phyloP scores from a whole-genome alignment of 1,139 yeast genomes.

The Protomyces arabidopsidicola region DNA sequence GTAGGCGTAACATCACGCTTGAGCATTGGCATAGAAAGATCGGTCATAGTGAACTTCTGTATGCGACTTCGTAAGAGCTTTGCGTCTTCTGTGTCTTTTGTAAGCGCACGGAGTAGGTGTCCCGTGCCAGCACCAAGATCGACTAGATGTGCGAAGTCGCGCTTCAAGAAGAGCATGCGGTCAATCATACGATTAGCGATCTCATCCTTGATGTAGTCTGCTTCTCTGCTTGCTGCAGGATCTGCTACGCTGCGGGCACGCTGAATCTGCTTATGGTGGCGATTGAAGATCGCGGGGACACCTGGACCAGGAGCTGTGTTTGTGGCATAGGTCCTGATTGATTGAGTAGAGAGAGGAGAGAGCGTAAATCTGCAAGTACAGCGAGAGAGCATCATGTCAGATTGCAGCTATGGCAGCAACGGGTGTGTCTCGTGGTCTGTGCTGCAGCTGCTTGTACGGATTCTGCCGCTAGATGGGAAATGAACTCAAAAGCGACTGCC shows the following conservation, averaged over 20 bases:
- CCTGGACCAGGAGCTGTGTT: conserved; percentile 1
- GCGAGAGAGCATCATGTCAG: background rate
- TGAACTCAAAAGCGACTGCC: too few relatives aligned
- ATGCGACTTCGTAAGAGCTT: conserved; percentile 50
- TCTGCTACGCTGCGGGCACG: conserved; percentile 51
- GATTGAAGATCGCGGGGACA: conserved; percentile 53
- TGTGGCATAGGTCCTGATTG: background rate
- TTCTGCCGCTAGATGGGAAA: too few relatives aligned
- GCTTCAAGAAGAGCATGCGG: conserved; percentile 59
- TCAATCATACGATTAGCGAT: conserved; percentile 70
- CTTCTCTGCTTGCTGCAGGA: conserved; percentile 50
- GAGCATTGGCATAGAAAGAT: conserved; percentile 54
- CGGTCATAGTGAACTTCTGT: conserved; percentile 61
- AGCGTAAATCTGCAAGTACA: background rate
- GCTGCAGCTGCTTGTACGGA: too few relatives aligned
- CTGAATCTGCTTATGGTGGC: conserved; percentile 57
- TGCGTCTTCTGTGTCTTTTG: conserved; percentile 47
- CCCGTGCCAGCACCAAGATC: conserved; percentile 78
- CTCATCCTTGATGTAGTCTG: conserved; percentile 73
- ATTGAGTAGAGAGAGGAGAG: background rate
- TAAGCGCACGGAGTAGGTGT: conserved; percentile 46
- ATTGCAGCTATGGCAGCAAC: too few relatives aligned
- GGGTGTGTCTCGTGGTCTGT: too few relatives aligned
- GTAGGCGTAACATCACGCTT: conserved; percentile 46
- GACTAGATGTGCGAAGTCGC: conserved; percentile 56